Base-by-base conservation (phyloP, 257 asterid genomes). In the Primulina eburnea region DNA sequence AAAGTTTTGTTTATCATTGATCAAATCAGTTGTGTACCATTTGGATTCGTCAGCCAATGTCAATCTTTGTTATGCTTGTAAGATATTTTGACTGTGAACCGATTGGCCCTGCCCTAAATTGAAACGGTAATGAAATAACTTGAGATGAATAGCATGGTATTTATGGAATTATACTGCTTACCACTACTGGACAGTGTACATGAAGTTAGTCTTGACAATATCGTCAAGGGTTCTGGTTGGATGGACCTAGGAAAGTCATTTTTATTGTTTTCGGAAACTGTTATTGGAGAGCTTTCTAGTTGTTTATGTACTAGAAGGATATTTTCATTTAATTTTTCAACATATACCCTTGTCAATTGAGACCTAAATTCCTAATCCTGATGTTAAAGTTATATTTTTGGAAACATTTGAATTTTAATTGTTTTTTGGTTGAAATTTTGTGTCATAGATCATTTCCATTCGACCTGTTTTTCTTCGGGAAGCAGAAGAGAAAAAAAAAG, bases 391-490 rank as follows among this genome's bases (percentile, higher is more conserved):
- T 64, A 34, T 71, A 72, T 70, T 67, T 57, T 56, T 50, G 74
- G 62, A 64, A 78, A 64, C 68, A 34, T 63, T 73, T 77, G 80
- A 77, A 77, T 79, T 82, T 86, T 75, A 81, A 80, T 82, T 40
- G 72, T 82, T 75, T 79, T 71, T 68, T 80, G 82, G 79, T 75
- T 80, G 88, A 76, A 80, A 77, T 71, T 85, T 82, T 69, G 50
- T 78, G 68, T 77, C 75, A 82, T 87, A 80, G 85, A 86, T 82
- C 71, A 65, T 73, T 76, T 82, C 82, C 72, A 60, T 78, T 79
- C 85, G 11, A 77, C 82, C 71, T 75, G 76, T 73, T 81, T 76
- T 74, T 84, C 76, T 80, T 79, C 64, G 82, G 86, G 88, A 78
- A 75, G 86, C 86, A 69, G 84, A 79, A 74, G 79, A 75, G 84